Base-by-base conservation (phyloP, 495 filamentous ascomycete genomes). In the Penicillium canescens region DNA sequence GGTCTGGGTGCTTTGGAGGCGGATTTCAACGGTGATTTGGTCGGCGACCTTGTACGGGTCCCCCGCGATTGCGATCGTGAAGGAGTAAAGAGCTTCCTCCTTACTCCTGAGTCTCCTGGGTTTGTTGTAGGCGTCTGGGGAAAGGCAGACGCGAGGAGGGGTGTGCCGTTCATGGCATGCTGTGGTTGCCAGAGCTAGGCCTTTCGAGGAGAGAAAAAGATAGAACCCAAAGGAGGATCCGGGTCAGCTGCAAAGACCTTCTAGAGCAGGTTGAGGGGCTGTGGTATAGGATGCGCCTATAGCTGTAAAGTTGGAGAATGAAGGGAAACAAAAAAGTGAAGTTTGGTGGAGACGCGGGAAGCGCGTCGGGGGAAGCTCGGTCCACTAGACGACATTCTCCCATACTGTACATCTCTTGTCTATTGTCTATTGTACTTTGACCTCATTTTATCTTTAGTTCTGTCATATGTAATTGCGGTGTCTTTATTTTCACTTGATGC, bases 161-260 rank as follows among this genome's bases (percentile, higher is more conserved):
- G 86, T 77, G 86, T 90, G 64, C 78, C 80, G 77, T 81, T 86
- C 87, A 89, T 90, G 73, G 82, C 82, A 86, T 82, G 69, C 69
- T 79, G 73, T 70, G 66, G 64, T 68, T 55, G 57, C 61, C 44
- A 57, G 61, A 41, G 40, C 44, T 47, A 43, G 38, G 44, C 49
- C 24, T 43, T 45, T 45, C 51, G 42, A 37, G 21, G 53, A 37
- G 20, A 45, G 28, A 42, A 47, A 47, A 20, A 42, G 43, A 18
- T 24, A 43, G 23, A 43, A 28, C 35, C 44, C 45, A 50, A 45
- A 18, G 31, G 8, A 33, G 42, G 33, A 47, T 12, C 3, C 31
- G 26, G 41, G 16, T 13, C 41, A 43, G 35, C 47, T 41, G 39
- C 39, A 16, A 44, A 37, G 23, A 14, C 41, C 23, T 35, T 26